Conservation (phyloP, 2,329 filamentous ascomycete genomes). For the Botrytis hyacinthi region DNA sequence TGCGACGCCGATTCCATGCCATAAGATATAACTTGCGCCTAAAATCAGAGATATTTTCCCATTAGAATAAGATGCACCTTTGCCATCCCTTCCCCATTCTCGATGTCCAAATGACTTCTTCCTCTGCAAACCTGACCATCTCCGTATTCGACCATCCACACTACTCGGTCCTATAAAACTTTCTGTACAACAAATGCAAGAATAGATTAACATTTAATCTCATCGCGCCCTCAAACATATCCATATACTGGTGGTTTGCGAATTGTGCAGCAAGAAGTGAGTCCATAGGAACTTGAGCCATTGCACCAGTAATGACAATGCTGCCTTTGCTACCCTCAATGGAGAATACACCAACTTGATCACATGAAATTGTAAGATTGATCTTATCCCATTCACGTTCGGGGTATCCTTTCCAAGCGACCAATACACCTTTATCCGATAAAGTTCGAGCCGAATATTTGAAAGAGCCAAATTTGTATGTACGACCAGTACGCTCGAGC, state of each 20-base stretch:
- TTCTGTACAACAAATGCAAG: conserved; percentile 96
- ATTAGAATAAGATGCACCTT: conserved; percentile 5
- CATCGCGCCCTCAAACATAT: conserved; percentile 81
- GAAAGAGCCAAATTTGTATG: conserved; percentile 96
- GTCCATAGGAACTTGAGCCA: conserved; percentile 83
- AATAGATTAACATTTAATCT: conserved; percentile 95
- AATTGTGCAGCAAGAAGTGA: conserved; percentile 95
- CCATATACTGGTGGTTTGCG: conserved; percentile 94
- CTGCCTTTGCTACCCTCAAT: conserved; percentile 87
- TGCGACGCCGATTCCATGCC: conserved; percentile 33
- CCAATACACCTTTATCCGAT: conserved; percentile 88
- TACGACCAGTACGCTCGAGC: conserved; percentile 84
- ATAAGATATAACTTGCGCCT: conserved; percentile 24
- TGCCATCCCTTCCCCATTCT: background rate
- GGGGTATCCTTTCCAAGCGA: conserved; percentile 81
- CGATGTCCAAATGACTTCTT: background rate
- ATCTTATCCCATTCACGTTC: conserved; percentile 87
- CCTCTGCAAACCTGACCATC: background rate
- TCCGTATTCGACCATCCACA: conserved; percentile 11
- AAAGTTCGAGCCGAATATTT: conserved; percentile 92
- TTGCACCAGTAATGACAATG: conserved; percentile 94
- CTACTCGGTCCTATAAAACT: conserved; percentile 78
- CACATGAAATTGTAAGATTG: conserved; percentile 90
- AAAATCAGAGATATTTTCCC: conserved; percentile 3
- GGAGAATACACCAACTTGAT: conserved; percentile 90